phyloP scores from a whole-genome alignment of 306 rosid genomes.

The Hippophae tibetana region DNA sequence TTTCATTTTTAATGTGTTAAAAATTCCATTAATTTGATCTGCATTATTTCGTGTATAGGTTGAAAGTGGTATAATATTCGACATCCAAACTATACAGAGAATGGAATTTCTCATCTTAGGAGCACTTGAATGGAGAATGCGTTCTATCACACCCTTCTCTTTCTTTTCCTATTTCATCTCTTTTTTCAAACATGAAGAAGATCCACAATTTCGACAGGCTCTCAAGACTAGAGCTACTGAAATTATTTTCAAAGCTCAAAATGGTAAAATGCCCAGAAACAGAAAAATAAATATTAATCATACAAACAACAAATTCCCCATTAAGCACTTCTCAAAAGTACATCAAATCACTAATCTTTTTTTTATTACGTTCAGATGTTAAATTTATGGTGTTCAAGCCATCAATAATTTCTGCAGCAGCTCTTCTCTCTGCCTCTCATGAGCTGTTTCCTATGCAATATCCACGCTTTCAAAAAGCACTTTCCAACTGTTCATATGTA shows the following conservation, averaged over 20 bases:
- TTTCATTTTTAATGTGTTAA: too few species aligned
- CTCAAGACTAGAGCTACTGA: conserved; percentile 66
- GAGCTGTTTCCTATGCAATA: conserved; percentile 74
- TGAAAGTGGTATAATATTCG: conserved; percentile 66
- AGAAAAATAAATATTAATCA: not conserved
- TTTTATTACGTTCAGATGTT: conserved; percentile 38
- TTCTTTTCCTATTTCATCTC: conserved; percentile 54
- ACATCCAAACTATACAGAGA: conserved; percentile 61
- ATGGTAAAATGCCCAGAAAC: conserved; percentile 37
- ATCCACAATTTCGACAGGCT: conserved; percentile 43
- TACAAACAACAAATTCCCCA: not conserved
- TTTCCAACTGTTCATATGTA: conserved; percentile 47
- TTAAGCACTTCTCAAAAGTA: not conserved
- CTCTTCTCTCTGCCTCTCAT: conserved; percentile 66
- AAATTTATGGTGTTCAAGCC: conserved; percentile 75
- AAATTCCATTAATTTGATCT: not conserved
- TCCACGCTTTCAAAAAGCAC: conserved; percentile 52
- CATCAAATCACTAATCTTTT: too few species aligned
- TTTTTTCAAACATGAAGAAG: conserved; percentile 47
- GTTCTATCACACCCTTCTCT: conserved; percentile 89
- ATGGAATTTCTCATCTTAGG: conserved; percentile 78
- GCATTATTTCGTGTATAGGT: conserved; percentile 21
- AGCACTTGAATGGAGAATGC: conserved; percentile 82
- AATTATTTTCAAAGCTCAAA: conserved; percentile 66
- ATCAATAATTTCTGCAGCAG: conserved; percentile 69